Conservation (phyloP, 352 stramenopile species). For the Pythium phragmiticola region DNA sequence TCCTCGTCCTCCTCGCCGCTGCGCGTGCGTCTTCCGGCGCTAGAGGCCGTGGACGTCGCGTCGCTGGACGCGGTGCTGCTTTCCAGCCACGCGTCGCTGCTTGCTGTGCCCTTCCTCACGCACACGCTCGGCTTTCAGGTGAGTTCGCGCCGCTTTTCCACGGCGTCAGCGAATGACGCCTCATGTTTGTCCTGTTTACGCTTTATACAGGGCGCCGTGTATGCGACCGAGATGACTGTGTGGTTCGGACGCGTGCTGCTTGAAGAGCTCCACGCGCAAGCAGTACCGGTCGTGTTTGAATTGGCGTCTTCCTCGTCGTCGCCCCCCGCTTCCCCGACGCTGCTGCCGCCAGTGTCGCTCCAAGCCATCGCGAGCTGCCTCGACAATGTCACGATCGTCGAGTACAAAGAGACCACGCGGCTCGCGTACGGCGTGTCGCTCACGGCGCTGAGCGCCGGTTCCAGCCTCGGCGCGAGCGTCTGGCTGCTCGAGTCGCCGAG, state of each 20-base stretch:
- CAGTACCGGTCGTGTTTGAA: conserved; percentile 11
- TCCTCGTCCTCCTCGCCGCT: conserved; percentile 20
- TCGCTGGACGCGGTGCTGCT: conserved; percentile 73
- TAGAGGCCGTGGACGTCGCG: conserved; percentile 43
- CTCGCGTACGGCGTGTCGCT: conserved; percentile 70
- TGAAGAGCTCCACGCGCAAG: conserved; percentile 47
- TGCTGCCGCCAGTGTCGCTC: conserved; percentile 32
- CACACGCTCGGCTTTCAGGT: conserved; percentile 73
- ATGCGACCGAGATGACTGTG: conserved; percentile 69
- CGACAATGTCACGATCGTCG: conserved; percentile 48
- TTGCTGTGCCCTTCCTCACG: conserved; percentile 76
- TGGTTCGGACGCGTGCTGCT: conserved; percentile 70
- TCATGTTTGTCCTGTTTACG: background rate
- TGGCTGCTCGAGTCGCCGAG: conserved; percentile 75
- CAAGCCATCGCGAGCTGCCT: conserved; percentile 48
- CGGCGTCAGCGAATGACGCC: background rate
- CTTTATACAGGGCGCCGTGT: conserved; percentile 44
- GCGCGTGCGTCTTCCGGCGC: conserved; percentile 28
- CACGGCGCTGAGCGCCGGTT: conserved; percentile 75
- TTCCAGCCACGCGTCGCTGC: conserved; percentile 68
- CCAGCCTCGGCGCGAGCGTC: conserved; percentile 61
- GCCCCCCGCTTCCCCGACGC: background rate
- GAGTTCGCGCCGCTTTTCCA: background rate
- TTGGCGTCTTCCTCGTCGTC: conserved; percentile 7
- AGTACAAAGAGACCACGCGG: conserved; percentile 55